A percentile compares a stretch with the other conserved stretches of the same genome.
These are phyloP conservation scores for Talaromyces sp. DNA, from an alignment of 2,329 filamentous ascomycete species.

Conservation along the genomic window DNA sequence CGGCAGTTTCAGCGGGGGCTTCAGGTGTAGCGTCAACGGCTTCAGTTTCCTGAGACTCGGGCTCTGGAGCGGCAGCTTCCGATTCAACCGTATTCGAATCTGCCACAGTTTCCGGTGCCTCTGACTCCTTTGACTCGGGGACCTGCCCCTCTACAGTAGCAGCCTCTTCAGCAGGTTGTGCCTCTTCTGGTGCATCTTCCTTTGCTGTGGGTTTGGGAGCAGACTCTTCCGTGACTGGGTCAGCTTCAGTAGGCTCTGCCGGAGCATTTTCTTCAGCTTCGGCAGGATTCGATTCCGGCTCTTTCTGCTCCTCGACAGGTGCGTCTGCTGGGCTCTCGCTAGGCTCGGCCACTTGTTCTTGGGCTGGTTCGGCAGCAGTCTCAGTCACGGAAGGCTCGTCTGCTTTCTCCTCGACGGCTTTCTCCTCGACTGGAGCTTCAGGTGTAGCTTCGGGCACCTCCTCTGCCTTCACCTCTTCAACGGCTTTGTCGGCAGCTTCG, in stretches of 20 bases:
- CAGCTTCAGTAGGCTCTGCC: neutral
- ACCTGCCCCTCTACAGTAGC: slow-evolving; percentile 1
- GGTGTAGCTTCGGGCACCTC: neutral
- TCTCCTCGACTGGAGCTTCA: slow-evolving; percentile 1
- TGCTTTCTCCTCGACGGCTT: neutral
- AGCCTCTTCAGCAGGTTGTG: neutral
- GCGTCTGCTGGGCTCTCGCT: neutral
- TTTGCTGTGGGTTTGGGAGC: neutral
- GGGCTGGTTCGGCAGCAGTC: neutral
- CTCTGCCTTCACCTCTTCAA: slow-evolving; percentile 1
- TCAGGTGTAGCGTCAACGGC: neutral
- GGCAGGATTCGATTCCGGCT: neutral
- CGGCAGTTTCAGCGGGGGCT: neutral
- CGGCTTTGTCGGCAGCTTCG: neutral
- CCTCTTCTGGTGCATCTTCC: neutral
- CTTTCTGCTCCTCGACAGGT: neutral
- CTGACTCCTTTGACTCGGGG: neutral
- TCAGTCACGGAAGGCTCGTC: neutral
- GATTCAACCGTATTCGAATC: neutral
- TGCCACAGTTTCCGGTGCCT: neutral
- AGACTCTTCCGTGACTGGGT: neutral
- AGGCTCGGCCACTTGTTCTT: neutral
- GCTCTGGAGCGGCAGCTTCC: neutral
- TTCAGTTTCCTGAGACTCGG: neutral
- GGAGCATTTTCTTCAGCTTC: slow-evolving; percentile 1